Conservation (phyloP, 2,329 filamentous ascomycete species). For the Fusarium tupiense region DNA sequence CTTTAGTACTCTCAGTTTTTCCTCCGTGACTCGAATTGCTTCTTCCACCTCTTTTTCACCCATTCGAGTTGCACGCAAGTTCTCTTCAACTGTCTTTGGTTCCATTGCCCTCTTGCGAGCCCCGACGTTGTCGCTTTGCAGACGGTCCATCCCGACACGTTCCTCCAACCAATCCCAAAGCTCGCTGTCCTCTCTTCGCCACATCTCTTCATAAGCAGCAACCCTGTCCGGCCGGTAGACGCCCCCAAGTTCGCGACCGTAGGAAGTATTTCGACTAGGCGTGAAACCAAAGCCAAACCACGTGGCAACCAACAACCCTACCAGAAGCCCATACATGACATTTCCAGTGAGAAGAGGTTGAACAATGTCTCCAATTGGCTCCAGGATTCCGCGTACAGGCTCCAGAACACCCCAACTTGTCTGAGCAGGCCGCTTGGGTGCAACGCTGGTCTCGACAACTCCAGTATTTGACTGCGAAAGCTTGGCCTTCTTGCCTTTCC, state of each 20-base stretch:
- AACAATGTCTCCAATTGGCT: conserved; percentile 75
- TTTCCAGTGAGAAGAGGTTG: conserved; percentile 79
- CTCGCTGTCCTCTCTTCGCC: conserved; percentile 86
- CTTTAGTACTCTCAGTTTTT: conserved; percentile 81
- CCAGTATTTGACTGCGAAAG: conserved; percentile 57
- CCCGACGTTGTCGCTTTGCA: conserved; percentile 50
- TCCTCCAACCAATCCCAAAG: conserved; percentile 96
- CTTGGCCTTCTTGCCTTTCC: conserved; percentile 66
- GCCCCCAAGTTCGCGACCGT: conserved; percentile 45
- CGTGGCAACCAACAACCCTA: conserved; percentile 76
- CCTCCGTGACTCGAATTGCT: conserved; percentile 86
- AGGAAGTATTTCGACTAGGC: conserved; percentile 50
- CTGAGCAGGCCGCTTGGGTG: conserved; percentile 55
- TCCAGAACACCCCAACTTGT: conserved; percentile 83
- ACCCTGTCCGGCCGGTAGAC: conserved; percentile 69
- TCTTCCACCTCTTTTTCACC: conserved; percentile 78
- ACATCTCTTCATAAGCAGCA: conserved; percentile 92
- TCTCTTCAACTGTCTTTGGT: conserved; percentile 68
- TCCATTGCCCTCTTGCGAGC: conserved; percentile 61
- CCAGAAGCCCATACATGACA: conserved; percentile 78
- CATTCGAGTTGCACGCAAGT: conserved; percentile 68
- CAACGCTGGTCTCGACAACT: conserved; percentile 51
- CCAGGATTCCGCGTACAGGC: conserved; percentile 74
- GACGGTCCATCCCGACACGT: conserved; percentile 76
- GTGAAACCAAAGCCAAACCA: conserved; percentile 74